Evolutionary conservation across 352 stramenopile genomes (phyloP).

Genomic region (Globisporangium cylindrosporum): DNA sequence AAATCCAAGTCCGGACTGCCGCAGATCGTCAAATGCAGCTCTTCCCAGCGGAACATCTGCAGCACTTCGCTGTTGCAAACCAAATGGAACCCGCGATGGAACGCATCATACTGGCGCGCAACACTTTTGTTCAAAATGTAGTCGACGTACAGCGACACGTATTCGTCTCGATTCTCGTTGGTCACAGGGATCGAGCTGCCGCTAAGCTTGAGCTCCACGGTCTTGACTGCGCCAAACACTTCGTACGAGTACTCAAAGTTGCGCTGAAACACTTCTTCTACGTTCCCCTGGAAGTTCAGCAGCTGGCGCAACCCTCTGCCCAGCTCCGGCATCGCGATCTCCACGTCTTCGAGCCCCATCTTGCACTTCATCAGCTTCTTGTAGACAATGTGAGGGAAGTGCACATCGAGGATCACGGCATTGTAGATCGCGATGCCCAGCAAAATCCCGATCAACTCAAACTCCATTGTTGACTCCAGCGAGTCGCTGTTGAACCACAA

Average conservation of each 20-base stretch:
- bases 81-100: slow-evolving; percentile 73
- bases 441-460: slow-evolving; percentile 82
- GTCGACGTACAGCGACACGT: slow-evolving; percentile 71
- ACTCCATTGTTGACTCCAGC: slow-evolving; percentile 80
- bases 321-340: slow-evolving; percentile 51
- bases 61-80: slow-evolving; percentile 72
- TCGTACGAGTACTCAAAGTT: slow-evolving; percentile 84
- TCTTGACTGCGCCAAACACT: slow-evolving; percentile 78
- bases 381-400: slow-evolving; percentile 80
- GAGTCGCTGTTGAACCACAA: slow-evolving; percentile 85
- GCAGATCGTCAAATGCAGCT: slow-evolving; percentile 75
- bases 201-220: slow-evolving; percentile 64
- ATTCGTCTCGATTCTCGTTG: slow-evolving; percentile 64
- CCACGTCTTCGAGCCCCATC: slow-evolving; percentile 56
- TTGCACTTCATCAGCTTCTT: slow-evolving; percentile 72
- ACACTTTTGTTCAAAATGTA: slow-evolving; percentile 66
- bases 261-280: slow-evolving; percentile 65
- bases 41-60: slow-evolving; percentile 79
- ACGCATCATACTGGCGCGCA: slow-evolving; percentile 60
- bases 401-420: slow-evolving; percentile 76
- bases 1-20: slow-evolving; percentile 76
- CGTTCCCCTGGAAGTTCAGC: slow-evolving; percentile 63
- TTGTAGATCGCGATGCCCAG: slow-evolving; percentile 86
- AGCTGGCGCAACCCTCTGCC: slow-evolving; percentile 64
- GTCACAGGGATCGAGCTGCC: slow-evolving; percentile 62